These are phyloP conservation scores for Pichia ethanolica DNA, from an alignment of 805 yeast genomes.

Conservation along the genomic window DNA sequence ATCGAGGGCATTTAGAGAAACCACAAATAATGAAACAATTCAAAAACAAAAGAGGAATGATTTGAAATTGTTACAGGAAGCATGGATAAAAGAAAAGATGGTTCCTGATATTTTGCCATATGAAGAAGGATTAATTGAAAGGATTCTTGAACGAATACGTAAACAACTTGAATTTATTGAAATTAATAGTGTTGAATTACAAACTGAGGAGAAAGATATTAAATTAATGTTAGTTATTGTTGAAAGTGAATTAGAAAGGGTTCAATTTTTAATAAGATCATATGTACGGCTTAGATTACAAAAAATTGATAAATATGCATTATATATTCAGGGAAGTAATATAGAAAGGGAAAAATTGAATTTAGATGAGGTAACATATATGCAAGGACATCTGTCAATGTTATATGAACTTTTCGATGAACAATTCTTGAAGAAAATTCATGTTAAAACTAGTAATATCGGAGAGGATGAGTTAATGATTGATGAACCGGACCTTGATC, in stretches of 20 bases:
- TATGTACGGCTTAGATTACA: conserved; percentile 70
- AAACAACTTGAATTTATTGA: conserved; percentile 71
- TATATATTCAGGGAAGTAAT: conserved; percentile 46
- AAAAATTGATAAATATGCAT: conserved; percentile 65
- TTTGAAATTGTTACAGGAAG: conserved; percentile 39
- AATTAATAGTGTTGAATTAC: conserved; percentile 68
- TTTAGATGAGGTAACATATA: conserved; percentile 53
- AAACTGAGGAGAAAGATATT: conserved; percentile 54
- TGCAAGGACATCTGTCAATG: conserved; percentile 60
- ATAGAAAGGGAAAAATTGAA: conserved; percentile 39
- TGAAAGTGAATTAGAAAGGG: conserved; percentile 86
- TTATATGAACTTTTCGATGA: conserved; percentile 57
- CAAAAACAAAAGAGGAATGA: conserved; percentile 20
- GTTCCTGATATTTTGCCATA: conserved; percentile 83
- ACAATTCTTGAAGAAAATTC: conserved; percentile 47
- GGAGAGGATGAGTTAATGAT: conserved; percentile 81
- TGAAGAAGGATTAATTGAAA: conserved; percentile 49
- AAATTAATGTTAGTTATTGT: conserved; percentile 76
- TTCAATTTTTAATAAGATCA: conserved; percentile 72
- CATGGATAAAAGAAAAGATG: conserved; percentile 81
- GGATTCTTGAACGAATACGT: conserved; percentile 52
- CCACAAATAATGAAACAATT: not conserved
- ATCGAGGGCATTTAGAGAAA: not conserved
- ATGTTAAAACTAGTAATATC: conserved; percentile 37
- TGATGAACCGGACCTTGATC: conserved; percentile 66